These are phyloP conservation scores for Penicillium salamii DNA, from an alignment of 495 filamentous ascomycete genomes.

Conservation along the genomic window DNA sequence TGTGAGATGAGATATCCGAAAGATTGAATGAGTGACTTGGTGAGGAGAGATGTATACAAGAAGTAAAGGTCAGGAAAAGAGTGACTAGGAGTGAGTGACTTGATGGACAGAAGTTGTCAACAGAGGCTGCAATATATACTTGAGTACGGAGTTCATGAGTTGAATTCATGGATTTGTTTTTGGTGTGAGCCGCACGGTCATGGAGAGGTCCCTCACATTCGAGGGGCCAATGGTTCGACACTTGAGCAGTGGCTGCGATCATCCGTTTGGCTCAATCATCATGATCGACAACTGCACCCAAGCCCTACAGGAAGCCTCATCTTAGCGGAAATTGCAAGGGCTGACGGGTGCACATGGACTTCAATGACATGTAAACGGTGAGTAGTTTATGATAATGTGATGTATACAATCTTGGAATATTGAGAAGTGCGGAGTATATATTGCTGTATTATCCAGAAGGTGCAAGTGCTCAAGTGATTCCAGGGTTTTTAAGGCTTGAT, in stretches of 20 bases:
- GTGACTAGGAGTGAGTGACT: constrained; percentile 27
- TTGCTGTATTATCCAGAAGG: constrained; percentile 11
- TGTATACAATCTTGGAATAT: no score
- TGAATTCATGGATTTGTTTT: constrained; percentile 6
- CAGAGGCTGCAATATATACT: constrained; percentile 16
- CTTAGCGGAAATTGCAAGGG: constrained; percentile 8
- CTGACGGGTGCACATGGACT: constrained; percentile 11
- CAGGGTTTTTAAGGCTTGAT: no score
- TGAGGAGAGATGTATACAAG: constrained; percentile 5
- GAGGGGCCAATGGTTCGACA: constrained; percentile 13
- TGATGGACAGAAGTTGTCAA: constrained; percentile 11
- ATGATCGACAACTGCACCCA: constrained; percentile 11
- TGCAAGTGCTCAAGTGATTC: no score
- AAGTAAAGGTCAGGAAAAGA: constrained; percentile 15
- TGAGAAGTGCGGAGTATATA: no score
- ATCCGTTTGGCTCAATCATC: constrained; percentile 6
- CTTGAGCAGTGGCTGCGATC: constrained; percentile 7
- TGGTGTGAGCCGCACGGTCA: not conserved
- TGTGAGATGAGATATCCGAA: constrained; percentile 9
- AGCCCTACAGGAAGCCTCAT: constrained; percentile 4
- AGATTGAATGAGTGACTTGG: constrained; percentile 26
- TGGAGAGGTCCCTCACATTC: constrained; percentile 7
- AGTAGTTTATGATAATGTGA: not conserved
- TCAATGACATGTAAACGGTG: not conserved
- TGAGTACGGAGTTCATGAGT: no score